These are phyloP conservation scores for Alternaria solani DNA, from an alignment of 2,329 filamentous ascomycete species.

Conservation along the genomic window DNA sequence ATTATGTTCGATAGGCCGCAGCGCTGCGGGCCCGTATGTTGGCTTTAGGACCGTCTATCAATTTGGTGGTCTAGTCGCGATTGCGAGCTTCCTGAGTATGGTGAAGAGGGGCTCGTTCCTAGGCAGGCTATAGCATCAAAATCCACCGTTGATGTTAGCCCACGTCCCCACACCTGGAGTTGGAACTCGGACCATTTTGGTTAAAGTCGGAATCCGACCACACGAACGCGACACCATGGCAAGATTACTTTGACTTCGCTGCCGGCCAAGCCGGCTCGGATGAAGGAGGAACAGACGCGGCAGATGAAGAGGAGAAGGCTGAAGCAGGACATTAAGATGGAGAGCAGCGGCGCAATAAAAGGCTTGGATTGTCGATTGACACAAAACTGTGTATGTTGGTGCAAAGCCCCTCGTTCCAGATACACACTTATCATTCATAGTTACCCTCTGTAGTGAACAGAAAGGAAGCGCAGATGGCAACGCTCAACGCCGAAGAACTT, in stretches of 20 bases:
- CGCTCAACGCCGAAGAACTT: constrained; percentile 1
- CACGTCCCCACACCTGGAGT: not conserved
- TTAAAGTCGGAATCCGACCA: constrained; percentile 4
- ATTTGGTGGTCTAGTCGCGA: not conserved
- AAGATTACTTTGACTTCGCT: not conserved
- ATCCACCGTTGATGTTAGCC: constrained; percentile 4
- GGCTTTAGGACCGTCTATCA: not conserved
- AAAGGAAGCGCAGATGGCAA: not conserved
- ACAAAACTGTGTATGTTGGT: not conserved
- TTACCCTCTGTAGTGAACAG: not conserved
- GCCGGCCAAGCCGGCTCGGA: not conserved
- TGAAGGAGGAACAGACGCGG: not conserved
- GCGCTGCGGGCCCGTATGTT: not conserved
- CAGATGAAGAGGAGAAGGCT: not conserved
- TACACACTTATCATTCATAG: not conserved
- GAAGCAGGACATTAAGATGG: not conserved
- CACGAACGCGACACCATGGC: not conserved
- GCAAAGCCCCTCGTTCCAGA: not conserved
- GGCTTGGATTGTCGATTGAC: not conserved
- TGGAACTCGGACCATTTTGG: constrained; percentile 6
- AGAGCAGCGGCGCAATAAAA: constrained; percentile 4
- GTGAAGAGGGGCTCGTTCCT: not conserved
- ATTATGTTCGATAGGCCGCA: not conserved
- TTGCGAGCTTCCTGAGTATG: not conserved
- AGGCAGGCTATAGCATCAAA: not conserved